Conservation (phyloP, 371 early-diverging fungal species). For the Mortierella sp. region DNA sequence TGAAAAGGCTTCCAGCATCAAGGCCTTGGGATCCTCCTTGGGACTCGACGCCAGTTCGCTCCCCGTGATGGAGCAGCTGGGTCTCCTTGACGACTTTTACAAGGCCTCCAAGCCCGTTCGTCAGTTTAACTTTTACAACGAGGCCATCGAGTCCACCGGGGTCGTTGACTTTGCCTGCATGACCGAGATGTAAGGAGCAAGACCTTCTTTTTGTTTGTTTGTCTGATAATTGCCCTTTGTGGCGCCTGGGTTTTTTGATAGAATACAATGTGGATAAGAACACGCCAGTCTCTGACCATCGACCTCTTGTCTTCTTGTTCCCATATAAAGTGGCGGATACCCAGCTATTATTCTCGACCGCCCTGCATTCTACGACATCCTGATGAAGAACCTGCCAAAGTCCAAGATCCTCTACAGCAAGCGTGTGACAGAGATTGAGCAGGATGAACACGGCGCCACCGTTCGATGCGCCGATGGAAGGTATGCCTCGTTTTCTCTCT, state of each 20-base stretch:
- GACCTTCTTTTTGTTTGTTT: not conserved
- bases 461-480: slow-evolving; percentile 53
- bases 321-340: slow-evolving; percentile 41
- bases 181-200: slow-evolving; percentile 42
- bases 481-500: slow-evolving; percentile 16
- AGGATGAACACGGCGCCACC: slow-evolving; percentile 27
- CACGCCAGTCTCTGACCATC: not conserved
- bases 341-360: slow-evolving; percentile 56
- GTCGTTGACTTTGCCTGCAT: slow-evolving; percentile 50
- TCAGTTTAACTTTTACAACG: slow-evolving; percentile 57
- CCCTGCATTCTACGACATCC: slow-evolving; percentile 47
- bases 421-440: slow-evolving; percentile 33
- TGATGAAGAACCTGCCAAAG: slow-evolving; percentile 50
- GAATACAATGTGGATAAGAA: not conserved
- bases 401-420: slow-evolving; percentile 45
- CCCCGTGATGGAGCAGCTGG: slow-evolving; percentile 51
- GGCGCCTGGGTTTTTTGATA: no score
- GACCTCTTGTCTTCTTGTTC: not conserved
- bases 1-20: slow-evolving; percentile 29
- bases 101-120: slow-evolving; percentile 47
- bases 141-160: slow-evolving; percentile 33
- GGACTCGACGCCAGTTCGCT: slow-evolving; percentile 50
- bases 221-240: not conserved
- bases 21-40: slow-evolving; percentile 41
- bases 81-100: slow-evolving; percentile 44